Base-by-base conservation (phyloP, 2,329 filamentous ascomycete species). In the Macrophomina pseudophaseolina region DNA sequence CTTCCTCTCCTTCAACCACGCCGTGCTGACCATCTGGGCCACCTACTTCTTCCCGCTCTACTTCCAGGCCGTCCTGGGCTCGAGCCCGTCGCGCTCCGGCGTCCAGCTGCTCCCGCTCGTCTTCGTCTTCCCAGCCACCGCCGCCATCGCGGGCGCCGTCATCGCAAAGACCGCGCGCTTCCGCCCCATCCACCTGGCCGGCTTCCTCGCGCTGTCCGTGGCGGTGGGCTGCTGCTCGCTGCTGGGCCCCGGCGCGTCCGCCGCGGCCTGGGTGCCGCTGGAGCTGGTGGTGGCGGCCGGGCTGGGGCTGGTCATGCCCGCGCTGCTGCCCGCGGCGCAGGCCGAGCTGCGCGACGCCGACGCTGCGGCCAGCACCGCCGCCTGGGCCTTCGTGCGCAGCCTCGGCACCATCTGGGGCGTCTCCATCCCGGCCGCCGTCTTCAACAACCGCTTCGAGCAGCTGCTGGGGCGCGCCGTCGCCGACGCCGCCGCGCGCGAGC, bases 21-120 rank as follows among this genome's bases (percentile, higher is more conserved):
- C 74, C 0, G 76, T 83, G 71, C 80, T 1, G 69, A 74, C 16
- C 64, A 79, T 32, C 73, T 82, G 4, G 71, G 69, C 9, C 73
- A 68, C 68, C 62, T 79, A 73, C 67, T 79, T 78, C 64, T 69
- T 80, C 2, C 74, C 73, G n/a, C 70, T 81, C 1, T 82, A 79
- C 65, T 82, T 82, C 64, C 81, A 83, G 58, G 73, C 76, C 4
- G 76, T 82, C 6, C 74, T 72, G 23, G 72, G 74, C 8, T 73
- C 74, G 9, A 71, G 74, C 0, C 77, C 80, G 0, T 68, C 79
- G 5, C 73, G 78, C 67, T 80, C 78, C 60, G 81, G 80, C 2
- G 74, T 81, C 0, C 71, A 78, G 16, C 69, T 79, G 32, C 71
- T 82, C 3, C 80, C 80, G 1, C 73, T 69, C 2, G 53, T 77